phyloP scores from a whole-genome alignment of 2,329 filamentous ascomycete genomes.

The Karstenula rhodostoma region DNA sequence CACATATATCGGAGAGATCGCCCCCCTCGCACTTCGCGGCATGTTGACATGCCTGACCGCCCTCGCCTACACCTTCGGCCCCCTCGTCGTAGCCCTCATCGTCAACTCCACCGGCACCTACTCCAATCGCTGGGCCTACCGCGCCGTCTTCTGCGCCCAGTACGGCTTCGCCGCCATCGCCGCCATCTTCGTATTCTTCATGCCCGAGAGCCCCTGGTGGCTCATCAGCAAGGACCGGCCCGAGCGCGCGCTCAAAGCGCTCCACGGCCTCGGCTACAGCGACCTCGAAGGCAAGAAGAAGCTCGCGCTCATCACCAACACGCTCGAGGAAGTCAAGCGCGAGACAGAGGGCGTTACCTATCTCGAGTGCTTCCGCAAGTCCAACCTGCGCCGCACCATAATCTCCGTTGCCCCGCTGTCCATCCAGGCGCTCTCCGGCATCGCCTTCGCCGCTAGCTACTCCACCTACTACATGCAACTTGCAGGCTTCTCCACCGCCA shows the following conservation, averaged over 20 bases:
- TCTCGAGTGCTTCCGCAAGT: slow-evolving; percentile 80
- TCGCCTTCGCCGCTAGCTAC: slow-evolving; percentile 38
- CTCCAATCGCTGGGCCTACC: slow-evolving; percentile 53
- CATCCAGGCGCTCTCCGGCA: slow-evolving; percentile 50
- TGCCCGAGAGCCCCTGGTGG: slow-evolving; percentile 68
- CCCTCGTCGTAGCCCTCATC: slow-evolving; percentile 45
- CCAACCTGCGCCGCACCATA: slow-evolving; percentile 78
- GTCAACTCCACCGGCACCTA: slow-evolving; percentile 46
- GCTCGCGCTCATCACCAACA: slow-evolving; percentile 36
- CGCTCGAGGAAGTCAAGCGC: slow-evolving; percentile 43
- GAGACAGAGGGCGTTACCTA: slow-evolving; percentile 71
- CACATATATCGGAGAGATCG: slow-evolving; percentile 47
- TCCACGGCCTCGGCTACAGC: slow-evolving; percentile 30
- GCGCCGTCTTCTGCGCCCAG: slow-evolving; percentile 52
- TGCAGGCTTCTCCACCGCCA: slow-evolving; percentile 49
- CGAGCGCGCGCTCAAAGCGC: slow-evolving; percentile 60
- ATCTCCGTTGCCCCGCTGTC: slow-evolving; percentile 61
- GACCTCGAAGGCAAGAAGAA: slow-evolving; percentile 26
- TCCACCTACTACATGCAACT: slow-evolving; percentile 55
- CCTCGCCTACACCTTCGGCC: slow-evolving; percentile 52
- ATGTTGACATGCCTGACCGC: slow-evolving; percentile 51
- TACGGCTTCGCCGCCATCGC: slow-evolving; percentile 53
- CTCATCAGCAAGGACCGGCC: slow-evolving; percentile 69
- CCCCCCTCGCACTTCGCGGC: slow-evolving; percentile 51
- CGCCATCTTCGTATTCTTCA: slow-evolving; percentile 30